Evolutionary conservation across 73 alveolate genomes (phyloP), one percentile per base, ranked within the genome.

Genomic region (Halteria grandinella): DNA sequence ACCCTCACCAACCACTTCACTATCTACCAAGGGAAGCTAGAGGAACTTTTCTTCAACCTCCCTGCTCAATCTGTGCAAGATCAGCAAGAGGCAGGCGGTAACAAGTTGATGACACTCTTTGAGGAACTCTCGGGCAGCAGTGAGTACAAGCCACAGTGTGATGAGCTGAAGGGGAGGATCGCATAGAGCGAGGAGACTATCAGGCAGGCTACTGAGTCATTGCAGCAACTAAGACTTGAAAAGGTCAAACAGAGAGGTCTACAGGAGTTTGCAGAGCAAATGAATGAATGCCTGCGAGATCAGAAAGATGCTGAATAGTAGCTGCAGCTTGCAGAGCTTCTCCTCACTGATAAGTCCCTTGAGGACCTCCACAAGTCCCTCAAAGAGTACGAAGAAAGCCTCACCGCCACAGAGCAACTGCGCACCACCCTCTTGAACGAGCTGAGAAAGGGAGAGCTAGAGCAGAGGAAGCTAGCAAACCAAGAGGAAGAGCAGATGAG

Each of bases 121-220:
- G 91, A 82, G 48, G 73, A 58, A 29, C 59, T 70, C 8, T 54
- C 81, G 4, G 91, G 91, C 7, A 52, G 85, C 1, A n/a, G 24
- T 8, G 28, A 80, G 40, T 70, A 18, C 62, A 80, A 70, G 39
- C 11, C 55, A 5, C 47, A 70, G 40, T 80, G 37, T 34, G 85
- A 48, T 31, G 59, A 31, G 17, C 57, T 50, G 4, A 70, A 70
- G 44, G 21, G n/a, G n/a, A 17, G 29, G 29, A 70, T 70, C 1
- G 27, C 41, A 10, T 18, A 45, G 17, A 33, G 71, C n/a, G 83
- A 70, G 31, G 55, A 49, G 1, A 27, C 24, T 14, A 50, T 70
- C 57, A 70, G 50, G 47, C 14, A n/a, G 4, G 55, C 29, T 34
- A 27, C 72, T 28, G 70, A 70, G 34, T 1, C 11, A 3, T 32